Conservation (phyloP, 352 stramenopile genomes). For the Globisporangium barbulae region DNA sequence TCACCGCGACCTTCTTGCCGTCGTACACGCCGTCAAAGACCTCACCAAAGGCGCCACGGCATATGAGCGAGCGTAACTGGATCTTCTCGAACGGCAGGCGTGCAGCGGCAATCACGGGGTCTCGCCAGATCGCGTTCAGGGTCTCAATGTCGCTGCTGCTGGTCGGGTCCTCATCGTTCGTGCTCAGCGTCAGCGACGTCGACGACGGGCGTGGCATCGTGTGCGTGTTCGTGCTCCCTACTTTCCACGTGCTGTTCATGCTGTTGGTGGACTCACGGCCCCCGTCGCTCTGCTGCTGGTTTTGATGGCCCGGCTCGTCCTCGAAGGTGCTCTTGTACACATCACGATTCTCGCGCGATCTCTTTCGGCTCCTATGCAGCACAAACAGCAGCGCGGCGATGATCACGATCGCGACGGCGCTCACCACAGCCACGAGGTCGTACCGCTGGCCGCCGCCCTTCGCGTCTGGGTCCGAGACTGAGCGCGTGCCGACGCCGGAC, state of each 20-base stretch:
- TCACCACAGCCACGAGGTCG: constrained; percentile 29
- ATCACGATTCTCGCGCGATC: constrained; percentile 22
- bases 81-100: constrained; percentile 50
- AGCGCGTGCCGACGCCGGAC: not conserved
- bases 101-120: constrained; percentile 42
- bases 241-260: constrained; percentile 31
- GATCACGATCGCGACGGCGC: constrained; percentile 27
- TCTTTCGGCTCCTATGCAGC: constrained; percentile 19
- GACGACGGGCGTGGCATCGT: constrained; percentile 23
- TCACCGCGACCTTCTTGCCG: constrained; percentile 38
- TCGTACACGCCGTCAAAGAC: constrained; percentile 43
- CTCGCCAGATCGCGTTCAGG: constrained; percentile 36
- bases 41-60: constrained; percentile 44
- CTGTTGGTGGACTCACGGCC: constrained; percentile 8
- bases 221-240: constrained; percentile 25
- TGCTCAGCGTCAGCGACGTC: constrained; percentile 19
- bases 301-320: constrained; percentile 6
- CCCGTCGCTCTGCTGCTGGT: constrained; percentile 15
- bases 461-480: too few relatives aligned
- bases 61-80: constrained; percentile 27
- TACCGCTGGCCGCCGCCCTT: constrained; percentile 4
- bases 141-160: constrained; percentile 24
- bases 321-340: constrained; percentile 17
- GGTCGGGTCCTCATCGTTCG: constrained; percentile 20
- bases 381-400: constrained; percentile 28